Evolutionary conservation across 495 filamentous ascomycete species (phyloP).

Genomic region (Penicillium egyptiacum): DNA sequence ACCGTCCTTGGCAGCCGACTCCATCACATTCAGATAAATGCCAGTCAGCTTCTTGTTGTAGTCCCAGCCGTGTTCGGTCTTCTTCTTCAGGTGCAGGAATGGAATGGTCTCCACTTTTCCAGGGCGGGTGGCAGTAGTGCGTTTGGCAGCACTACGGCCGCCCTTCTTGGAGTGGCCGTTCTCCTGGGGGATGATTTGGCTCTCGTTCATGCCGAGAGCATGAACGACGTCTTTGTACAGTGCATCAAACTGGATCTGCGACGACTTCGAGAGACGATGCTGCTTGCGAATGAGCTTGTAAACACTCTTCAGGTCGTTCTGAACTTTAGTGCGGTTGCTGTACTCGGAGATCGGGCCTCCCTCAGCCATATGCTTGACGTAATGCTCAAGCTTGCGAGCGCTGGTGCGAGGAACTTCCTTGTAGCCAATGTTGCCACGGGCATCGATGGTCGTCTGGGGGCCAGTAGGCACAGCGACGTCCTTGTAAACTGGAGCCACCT

Average conservation of each 20-base stretch:
- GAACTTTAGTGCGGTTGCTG: conserved; percentile 95
- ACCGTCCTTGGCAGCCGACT: conserved; percentile 81
- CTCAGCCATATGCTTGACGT: conserved; percentile 97
- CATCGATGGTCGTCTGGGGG: conserved; percentile 85
- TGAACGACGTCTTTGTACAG: conserved; percentile 92
- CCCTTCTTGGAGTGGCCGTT: conserved; percentile 67
- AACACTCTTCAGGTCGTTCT: conserved; percentile 88
- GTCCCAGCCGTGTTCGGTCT: conserved; percentile 93
- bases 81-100: conserved; percentile 95
- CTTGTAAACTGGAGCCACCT: conserved; percentile 83
- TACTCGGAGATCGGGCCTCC: conserved; percentile 98
- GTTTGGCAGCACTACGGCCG: conserved; percentile 55
- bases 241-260: conserved; percentile 90
- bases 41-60: conserved; percentile 98
- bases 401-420: conserved; percentile 84
- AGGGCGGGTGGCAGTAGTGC: conserved; percentile 62
- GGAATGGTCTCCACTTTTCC: conserved; percentile 96
- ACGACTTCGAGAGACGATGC: conserved; percentile 91
- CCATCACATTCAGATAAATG: conserved; percentile 85
- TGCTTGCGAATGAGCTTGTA: conserved; percentile 98
- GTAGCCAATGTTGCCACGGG: conserved; percentile 85
- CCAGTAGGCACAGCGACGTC: conserved; percentile 91
- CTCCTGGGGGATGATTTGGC: conserved; percentile 88
- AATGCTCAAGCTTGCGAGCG: conserved; percentile 96
- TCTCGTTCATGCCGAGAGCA: conserved; percentile 94